A percentile compares a stretch with the other conserved stretches of the same genome.
phyloP scores from a whole-genome alignment of 2,329 filamentous ascomycete species.

The Lasiodiplodia sp. region DNA sequence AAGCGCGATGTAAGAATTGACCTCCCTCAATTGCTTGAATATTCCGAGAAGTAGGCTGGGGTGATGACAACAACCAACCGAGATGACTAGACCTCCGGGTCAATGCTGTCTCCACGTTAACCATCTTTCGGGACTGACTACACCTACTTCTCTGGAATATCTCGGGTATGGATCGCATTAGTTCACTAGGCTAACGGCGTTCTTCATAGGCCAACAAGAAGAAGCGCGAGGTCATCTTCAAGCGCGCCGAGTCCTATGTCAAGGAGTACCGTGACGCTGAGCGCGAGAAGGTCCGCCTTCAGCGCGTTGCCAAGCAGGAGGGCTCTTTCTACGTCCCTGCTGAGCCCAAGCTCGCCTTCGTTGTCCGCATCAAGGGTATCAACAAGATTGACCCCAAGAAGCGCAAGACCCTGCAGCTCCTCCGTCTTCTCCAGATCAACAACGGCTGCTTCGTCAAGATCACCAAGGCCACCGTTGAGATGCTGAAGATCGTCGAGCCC shows the following conservation, averaged over 20 bases:
- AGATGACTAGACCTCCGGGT: constrained; percentile 89
- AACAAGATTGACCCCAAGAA: constrained; percentile 99
- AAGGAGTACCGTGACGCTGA: constrained; percentile 99
- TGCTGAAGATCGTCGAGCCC: constrained; percentile 98
- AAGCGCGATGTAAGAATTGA: constrained; percentile 80
- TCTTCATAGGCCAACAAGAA: constrained; percentile 86
- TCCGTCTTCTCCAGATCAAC: constrained; percentile 99
- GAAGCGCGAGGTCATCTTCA: constrained; percentile 99
- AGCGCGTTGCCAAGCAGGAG: constrained; percentile 87
- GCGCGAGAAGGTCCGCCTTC: constrained; percentile 96
- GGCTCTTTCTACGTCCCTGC: constrained; percentile 94
- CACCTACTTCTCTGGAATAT: constrained; percentile 40
- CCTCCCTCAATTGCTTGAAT: neutral
- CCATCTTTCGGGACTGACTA: constrained; percentile 99
- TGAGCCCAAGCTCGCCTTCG: constrained; percentile 95
- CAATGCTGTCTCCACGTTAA: constrained; percentile 98
- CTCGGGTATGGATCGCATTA: constrained; percentile 36
- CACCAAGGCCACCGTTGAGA: constrained; percentile 97
- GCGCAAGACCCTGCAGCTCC: constrained; percentile 99
- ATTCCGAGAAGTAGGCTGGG: constrained; percentile 46
- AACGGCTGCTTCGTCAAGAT: constrained; percentile 98
- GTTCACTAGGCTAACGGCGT: constrained; percentile 43
- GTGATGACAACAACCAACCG: constrained; percentile 90
- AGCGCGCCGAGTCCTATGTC: constrained; percentile 99
- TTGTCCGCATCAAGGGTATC: constrained; percentile 99